phyloP scores from a whole-genome alignment of 805 yeast species.

The Yarrowia porcina region DNA sequence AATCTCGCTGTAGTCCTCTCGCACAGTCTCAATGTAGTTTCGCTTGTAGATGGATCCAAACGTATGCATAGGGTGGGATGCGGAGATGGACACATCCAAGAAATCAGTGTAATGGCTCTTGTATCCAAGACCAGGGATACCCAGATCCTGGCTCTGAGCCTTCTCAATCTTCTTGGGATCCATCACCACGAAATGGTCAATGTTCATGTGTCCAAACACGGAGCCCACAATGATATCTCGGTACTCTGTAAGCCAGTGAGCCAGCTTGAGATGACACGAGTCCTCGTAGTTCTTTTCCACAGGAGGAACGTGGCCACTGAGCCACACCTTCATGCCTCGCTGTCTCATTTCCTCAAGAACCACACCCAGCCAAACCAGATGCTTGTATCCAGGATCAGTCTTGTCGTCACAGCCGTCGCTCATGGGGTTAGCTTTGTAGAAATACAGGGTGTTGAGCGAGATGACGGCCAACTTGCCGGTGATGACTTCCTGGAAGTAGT shows the following conservation, averaged over 20 bases:
- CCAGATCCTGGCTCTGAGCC: slow-evolving; percentile 10
- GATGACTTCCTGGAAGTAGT: slow-evolving; percentile 71
- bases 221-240: slow-evolving; percentile 82
- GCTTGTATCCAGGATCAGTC: slow-evolving; percentile 76
- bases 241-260: slow-evolving; percentile 79
- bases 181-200: slow-evolving; percentile 78
- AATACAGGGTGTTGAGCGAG: slow-evolving; percentile 72
- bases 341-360: slow-evolving; percentile 68
- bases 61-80: slow-evolving; percentile 31
- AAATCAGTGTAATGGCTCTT: not conserved
- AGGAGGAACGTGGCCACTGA: slow-evolving; percentile 87
- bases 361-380: slow-evolving; percentile 73
- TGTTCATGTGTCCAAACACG: slow-evolving; percentile 83
- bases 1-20: slow-evolving; percentile 52
- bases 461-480: slow-evolving; percentile 75
- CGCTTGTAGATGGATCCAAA: slow-evolving; percentile 70
- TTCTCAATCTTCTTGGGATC: slow-evolving; percentile 40
- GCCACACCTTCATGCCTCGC: slow-evolving; percentile 80
- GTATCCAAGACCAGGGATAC: not conserved
- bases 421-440: slow-evolving; percentile 73
- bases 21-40: slow-evolving; percentile 54
- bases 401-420: slow-evolving; percentile 73
- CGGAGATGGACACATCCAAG: not conserved
- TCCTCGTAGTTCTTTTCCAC: slow-evolving; percentile 71
- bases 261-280: slow-evolving; percentile 68